Evolutionary conservation across 1,139 yeast species (phyloP), one percentile per base, ranked within the genome.

Genomic region (Hemisphaericaspora subhashii): DNA sequence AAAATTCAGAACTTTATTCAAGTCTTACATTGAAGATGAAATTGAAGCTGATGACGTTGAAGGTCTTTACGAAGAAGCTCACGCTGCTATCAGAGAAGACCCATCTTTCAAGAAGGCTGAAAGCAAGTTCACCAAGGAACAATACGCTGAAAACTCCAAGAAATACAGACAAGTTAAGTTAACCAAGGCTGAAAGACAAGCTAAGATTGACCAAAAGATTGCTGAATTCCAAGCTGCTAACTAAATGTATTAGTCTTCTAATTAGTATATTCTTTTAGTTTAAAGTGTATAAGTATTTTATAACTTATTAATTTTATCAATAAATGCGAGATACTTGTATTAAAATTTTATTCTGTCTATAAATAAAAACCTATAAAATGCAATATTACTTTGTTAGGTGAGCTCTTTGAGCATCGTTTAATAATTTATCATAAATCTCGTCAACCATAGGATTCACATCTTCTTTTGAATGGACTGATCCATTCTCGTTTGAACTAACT

Each of bases 21-120:
- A 87, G 81, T 81, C 89, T 64, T 92, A 94, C 92, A 75, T 94
- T 60, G 96, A 83, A 59, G 98, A 90, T 66, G 98, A 89, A 72
- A 80, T 92, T 62, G 98, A 92, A 73, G 94, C 98, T 60, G 98
- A 92, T 66, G 89, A 85, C 58, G 67, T 92, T 60, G 99, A 94
- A 81, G 99, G 92, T 66, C 69, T 92, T 71, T 92, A 90, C 90
- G 64, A 81, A 56, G 85, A 82, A 62, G 98, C 98, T 65, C 98
- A 90, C 74, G 94, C 81, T 69, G 80, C 83, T 64, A 92, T 92
- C 79, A 90, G 98, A 80, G 98, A 69, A 54, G 94, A 92, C 79
- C 99, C 99, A 71, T 50, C 81, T 59, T 82, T 82, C 86, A 85
- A 83, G 79, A 87, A 89, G 70, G 77, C 95, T 61, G 86, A 82